Evolutionary conservation across 768 basidiomycete genomes (phyloP), one percentile per base, ranked within the genome.

Genomic region (Serpula lacrymans): DNA sequence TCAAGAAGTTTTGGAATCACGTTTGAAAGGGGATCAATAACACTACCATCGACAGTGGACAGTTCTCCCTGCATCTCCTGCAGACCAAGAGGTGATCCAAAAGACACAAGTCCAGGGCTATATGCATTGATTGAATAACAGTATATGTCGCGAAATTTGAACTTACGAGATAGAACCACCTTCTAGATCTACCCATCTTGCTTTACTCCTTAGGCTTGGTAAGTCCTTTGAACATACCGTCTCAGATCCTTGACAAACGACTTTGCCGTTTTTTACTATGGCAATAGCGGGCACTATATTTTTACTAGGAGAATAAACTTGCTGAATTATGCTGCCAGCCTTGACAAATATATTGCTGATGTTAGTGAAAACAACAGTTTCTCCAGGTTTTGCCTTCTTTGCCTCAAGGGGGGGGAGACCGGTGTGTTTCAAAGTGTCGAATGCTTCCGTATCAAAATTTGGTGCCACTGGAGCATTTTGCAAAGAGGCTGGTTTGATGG

Each of bases 321-420:
- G 34, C 45, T 25, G 49, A 51, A 25, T 54, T 31, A 52, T 57
- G 5, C 40, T 41, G 12, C 52, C 60, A 26, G 51, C 55, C 37
- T 67, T 63, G 37, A 69, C 49, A 47, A 70, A 77, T 14, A 87
- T 60, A 32, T 63, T 71, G 10, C 57, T 62, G 27, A 90, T 80
- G 50, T 86, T 85, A 14, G 68, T 72, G 69, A 90, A 88, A 10
- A 83, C 57, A 27, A 88, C 63, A n/a, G 55, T 39, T 30, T 63
- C 63, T 3, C 54, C 59, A 12, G 67, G 58, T 23, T 53, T 47
- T 43, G 57, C 57, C 21, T 64, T 70, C 22, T 57, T 63, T 0
- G 77, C 59, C 25, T 58, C 63, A 26, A 91, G 63, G 16, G 86
- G 84, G 5, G 85, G 85, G 24, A 88, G 70, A 10, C 87, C 87